Percentiles rank a stretch among this genome's conserved stretches.
These are phyloP conservation scores for Claviceps quebecensis DNA, from an alignment of 2,329 filamentous ascomycete genomes.

Conservation along the genomic window DNA sequence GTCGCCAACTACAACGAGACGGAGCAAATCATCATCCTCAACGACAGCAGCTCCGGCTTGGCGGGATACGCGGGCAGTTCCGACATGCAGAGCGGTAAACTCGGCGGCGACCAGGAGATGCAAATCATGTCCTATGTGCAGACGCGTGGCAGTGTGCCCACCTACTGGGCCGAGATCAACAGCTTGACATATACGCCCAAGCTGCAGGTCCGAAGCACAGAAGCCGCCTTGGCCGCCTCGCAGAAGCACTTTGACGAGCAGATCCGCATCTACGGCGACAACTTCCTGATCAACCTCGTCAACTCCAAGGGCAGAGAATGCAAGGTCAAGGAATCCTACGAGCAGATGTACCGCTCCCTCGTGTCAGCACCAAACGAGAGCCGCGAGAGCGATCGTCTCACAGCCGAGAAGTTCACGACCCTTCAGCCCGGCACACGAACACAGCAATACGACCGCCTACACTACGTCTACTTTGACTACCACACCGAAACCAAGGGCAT, in stretches of 20 bases:
- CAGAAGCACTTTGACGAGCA: slow-evolving; percentile 86
- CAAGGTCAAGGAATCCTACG: slow-evolving; percentile 83
- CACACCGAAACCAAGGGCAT: slow-evolving; percentile 95
- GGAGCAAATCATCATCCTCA: slow-evolving; percentile 80
- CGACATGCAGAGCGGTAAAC: slow-evolving; percentile 61
- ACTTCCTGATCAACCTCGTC: slow-evolving; percentile 92
- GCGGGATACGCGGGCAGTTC: slow-evolving; percentile 68
- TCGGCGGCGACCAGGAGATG: slow-evolving; percentile 53
- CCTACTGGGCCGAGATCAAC: slow-evolving; percentile 95
- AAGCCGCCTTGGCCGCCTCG: slow-evolving; percentile 65
- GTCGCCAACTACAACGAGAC: slow-evolving; percentile 99
- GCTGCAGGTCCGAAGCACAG: slow-evolving; percentile 73
- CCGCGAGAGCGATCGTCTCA: slow-evolving; percentile 48
- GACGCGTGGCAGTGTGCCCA: slow-evolving; percentile 87
- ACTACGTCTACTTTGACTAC: slow-evolving; percentile 98
- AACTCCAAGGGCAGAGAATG: slow-evolving; percentile 91
- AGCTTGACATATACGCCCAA: slow-evolving; percentile 83
- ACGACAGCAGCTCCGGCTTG: slow-evolving; percentile 61
- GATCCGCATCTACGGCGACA: slow-evolving; percentile 85
- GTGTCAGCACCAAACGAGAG: slow-evolving; percentile 54
- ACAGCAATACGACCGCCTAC: slow-evolving; percentile 64
- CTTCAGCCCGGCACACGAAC: slow-evolving; percentile 50
- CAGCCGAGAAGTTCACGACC: slow-evolving; percentile 67
- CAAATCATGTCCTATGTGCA: slow-evolving; percentile 93
- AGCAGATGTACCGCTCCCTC: slow-evolving; percentile 70